Conservation (phyloP, 192 early-diverging fungal species). For the Podila horticola region DNA sequence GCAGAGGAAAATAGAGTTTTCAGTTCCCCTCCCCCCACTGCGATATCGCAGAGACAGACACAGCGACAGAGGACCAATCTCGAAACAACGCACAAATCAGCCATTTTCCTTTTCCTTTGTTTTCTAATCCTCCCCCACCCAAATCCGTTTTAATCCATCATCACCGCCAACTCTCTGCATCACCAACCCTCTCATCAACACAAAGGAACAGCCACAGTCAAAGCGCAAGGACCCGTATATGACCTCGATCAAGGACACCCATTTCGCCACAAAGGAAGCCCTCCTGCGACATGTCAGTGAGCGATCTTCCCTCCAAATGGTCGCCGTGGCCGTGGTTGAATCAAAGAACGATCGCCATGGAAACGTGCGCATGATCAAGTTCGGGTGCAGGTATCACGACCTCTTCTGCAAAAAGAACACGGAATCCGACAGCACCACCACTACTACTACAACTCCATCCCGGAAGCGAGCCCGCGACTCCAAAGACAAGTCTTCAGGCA, state of each 20-base stretch:
- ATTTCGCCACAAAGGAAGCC: slow-evolving; percentile 3
- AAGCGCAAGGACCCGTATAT: neutral
- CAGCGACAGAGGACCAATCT: too few relatives aligned
- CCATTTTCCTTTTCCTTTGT: too few relatives aligned
- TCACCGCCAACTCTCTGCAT: too few relatives aligned
- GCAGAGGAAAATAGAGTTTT: too few relatives aligned
- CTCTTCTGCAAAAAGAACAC: slow-evolving; percentile 3
- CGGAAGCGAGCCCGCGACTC: slow-evolving; percentile 5
- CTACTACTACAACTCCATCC: neutral
- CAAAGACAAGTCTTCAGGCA: neutral
- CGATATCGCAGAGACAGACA: too few relatives aligned
- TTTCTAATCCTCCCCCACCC: too few relatives aligned
- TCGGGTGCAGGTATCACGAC: neutral
- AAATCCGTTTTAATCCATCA: too few relatives aligned
- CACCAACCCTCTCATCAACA: too few relatives aligned
- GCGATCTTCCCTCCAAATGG: slow-evolving; percentile 2
- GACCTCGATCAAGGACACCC: slow-evolving; percentile 3
- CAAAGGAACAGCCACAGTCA: too few relatives aligned
- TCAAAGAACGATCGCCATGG: slow-evolving; percentile 6
- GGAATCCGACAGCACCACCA: neutral
- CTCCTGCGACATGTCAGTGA: slow-evolving; percentile 3
- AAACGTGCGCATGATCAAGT: slow-evolving; percentile 3
- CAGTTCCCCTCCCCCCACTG: too few relatives aligned
- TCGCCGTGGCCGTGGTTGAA: neutral
- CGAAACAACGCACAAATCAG: too few relatives aligned